These are phyloP conservation scores for Cercophora samala DNA, from an alignment of 495 filamentous ascomycete genomes.

Conservation along the genomic window DNA sequence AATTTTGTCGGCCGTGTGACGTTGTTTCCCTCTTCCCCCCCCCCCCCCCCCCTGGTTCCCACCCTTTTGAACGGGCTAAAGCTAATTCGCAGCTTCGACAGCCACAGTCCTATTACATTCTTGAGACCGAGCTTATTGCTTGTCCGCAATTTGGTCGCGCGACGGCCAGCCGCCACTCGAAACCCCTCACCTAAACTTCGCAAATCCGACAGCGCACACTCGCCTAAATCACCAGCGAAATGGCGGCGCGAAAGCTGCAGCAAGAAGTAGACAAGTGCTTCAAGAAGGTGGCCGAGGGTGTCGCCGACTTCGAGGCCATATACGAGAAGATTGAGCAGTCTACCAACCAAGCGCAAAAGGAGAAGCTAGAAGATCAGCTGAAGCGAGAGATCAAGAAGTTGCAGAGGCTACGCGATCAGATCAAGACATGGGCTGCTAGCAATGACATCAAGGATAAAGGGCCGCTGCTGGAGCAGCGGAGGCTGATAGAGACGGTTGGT, in stretches of 20 bases:
- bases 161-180: constrained; percentile 5
- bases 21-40: too few relatives aligned
- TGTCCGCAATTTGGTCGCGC: constrained; percentile 8
- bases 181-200: not conserved
- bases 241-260: constrained; percentile 92
- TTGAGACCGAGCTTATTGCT: not conserved
- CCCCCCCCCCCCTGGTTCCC: not conserved
- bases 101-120: not conserved
- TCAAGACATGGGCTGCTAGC: constrained; percentile 95
- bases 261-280: constrained; percentile 98
- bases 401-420: constrained; percentile 93
- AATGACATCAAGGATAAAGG: constrained; percentile 99
- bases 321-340: constrained; percentile 94
- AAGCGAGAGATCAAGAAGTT: constrained; percentile 99
- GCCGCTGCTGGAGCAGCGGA: constrained; percentile 86
- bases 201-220: not conserved
- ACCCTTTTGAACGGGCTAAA: constrained; percentile 4
- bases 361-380: constrained; percentile 94
- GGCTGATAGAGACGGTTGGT: constrained; percentile 89
- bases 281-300: constrained; percentile 92
- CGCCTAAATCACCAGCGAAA: constrained; percentile 53
- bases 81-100: constrained; percentile 8
- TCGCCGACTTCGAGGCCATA: constrained; percentile 85
- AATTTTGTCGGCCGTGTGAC: not conserved
- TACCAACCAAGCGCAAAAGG: constrained; percentile 89